Evolutionary conservation across 2,329 filamentous ascomycete genomes (phyloP), one percentile per base, ranked within the genome.

Genomic region (Calonectria leucothoes): DNA sequence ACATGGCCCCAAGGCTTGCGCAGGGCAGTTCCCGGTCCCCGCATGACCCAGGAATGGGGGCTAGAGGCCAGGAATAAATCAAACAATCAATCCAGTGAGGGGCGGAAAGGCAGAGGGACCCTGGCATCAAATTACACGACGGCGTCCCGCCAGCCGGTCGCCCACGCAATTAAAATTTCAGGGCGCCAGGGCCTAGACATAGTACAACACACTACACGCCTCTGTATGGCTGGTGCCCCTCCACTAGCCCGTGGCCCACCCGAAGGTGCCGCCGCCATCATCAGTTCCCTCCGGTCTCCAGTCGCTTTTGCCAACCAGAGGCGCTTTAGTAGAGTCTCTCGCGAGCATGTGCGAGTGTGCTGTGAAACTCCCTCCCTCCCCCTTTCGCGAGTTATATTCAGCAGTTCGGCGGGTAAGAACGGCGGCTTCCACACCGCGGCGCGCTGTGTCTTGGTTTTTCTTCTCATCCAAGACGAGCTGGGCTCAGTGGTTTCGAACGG

Each of bases 151-250:
- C 77, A 72, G 61, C 73, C 66, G 69, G 69, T 75, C 65, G 70
- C 72, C 68, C 59, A 75, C 52, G 76, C 76, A 80, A 81, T 80
- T 80, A 80, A 79, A 61, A 81, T 77, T 74, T 74, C 74, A 81
- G 77, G 79, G 74, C 73, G 72, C 72, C 73, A 75, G 78, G 77
- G 75, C 75, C 69, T 61, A 67, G 45, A 63, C 63, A 52, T 63
- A 57, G 51, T 55, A 37, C 66, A 45, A 39, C 49, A 59, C 66
- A 68, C 29, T 49, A 52, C 45, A 37, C 45, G 31, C 12, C 33
- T 48, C 33, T 51, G 52, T 69, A 48, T 70, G 69, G 69, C 42
- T 57, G 76, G 75, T 78, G 77, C 79, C 80, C 75, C 68, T 76
- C 75, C 67, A 61, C 55, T 69, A 69, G 71, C 55, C 73, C 70